Percentiles rank a stretch among this genome's conserved stretches.
Evolutionary conservation across 345 rosid genomes (phyloP).

Genomic region (Kernera saxatilis): DNA sequence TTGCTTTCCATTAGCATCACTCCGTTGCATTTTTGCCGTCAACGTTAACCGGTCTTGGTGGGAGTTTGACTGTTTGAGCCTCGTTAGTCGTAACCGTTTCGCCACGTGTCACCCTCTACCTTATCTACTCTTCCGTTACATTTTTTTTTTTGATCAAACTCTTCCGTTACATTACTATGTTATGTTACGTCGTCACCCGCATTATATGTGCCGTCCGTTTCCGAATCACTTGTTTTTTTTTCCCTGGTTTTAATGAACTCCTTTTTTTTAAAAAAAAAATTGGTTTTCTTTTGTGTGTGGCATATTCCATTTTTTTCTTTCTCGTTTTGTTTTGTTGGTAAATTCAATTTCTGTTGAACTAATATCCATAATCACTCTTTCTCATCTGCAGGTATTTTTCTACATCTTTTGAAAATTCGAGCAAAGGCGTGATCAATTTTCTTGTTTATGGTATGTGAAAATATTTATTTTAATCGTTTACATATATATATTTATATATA

Average conservation of each 20-base stretch:
- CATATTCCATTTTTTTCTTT: background rate
- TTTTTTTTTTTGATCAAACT: too few species aligned
- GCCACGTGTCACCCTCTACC: background rate
- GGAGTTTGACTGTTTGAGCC: background rate
- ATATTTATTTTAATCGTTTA: background rate
- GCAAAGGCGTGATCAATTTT: background rate
- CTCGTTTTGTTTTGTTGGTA: background rate
- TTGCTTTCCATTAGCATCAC: background rate
- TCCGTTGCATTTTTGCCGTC: constrained; percentile 5
- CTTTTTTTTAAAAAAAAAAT: background rate
- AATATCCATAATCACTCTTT: background rate
- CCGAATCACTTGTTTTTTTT: background rate
- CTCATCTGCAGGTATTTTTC: constrained; percentile 10
- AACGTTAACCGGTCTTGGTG: background rate
- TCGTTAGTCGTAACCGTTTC: background rate
- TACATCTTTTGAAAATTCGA: background rate
- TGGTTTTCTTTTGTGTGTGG: background rate
- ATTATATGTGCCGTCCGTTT: background rate
- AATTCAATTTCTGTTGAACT: background rate
- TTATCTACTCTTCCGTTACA: constrained; percentile 1
- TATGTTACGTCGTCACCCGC: background rate
- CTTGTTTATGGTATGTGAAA: constrained; percentile 13
- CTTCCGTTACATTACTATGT: background rate
- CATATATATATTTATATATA: too few species aligned
- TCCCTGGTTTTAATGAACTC: background rate